phyloP scores from a whole-genome alignment of 1,284 basidiomycete genomes.

The Leucocoprinus gongylophorus region DNA sequence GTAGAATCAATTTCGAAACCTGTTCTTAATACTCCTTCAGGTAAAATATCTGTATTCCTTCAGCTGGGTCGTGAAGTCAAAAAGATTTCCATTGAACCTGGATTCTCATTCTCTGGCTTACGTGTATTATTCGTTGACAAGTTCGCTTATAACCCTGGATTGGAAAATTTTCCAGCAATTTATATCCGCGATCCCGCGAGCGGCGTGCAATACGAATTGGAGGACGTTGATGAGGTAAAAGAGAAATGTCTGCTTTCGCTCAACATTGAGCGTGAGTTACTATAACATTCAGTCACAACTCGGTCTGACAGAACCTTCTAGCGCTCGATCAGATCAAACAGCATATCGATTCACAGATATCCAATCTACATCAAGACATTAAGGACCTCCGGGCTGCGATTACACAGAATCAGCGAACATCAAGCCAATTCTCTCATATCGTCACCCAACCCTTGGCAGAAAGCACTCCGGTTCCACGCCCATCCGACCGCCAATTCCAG shows the following conservation, averaged over 20 bases:
- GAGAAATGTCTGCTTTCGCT: constrained; percentile 84
- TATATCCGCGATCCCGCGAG: constrained; percentile 90
- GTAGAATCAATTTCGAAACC: constrained; percentile 17
- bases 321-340: constrained; percentile 98
- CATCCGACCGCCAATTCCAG: constrained; percentile 67
- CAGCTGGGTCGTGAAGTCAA: constrained; percentile 92
- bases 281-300: constrained; percentile 9
- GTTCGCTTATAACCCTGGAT: constrained; percentile 90
- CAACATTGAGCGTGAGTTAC: constrained; percentile 87
- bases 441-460: constrained; percentile 51
- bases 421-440: constrained; percentile 36
- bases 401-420: constrained; percentile 39
- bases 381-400: constrained; percentile 81
- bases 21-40: constrained; percentile 22
- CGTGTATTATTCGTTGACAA: constrained; percentile 91
- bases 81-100: constrained; percentile 71
- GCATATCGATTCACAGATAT: constrained; percentile 90
- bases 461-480: constrained; percentile 56
- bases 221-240: constrained; percentile 91
- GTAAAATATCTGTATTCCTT: constrained; percentile 71
- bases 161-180: constrained; percentile 93
- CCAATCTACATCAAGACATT: constrained; percentile 81
- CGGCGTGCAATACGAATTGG: constrained; percentile 92
- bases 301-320: constrained; percentile 27
- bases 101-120: constrained; percentile 64